Evolutionary conservation across 2,329 filamentous ascomycete species (phyloP).

Genomic region (Colletotrichum sidae): DNA sequence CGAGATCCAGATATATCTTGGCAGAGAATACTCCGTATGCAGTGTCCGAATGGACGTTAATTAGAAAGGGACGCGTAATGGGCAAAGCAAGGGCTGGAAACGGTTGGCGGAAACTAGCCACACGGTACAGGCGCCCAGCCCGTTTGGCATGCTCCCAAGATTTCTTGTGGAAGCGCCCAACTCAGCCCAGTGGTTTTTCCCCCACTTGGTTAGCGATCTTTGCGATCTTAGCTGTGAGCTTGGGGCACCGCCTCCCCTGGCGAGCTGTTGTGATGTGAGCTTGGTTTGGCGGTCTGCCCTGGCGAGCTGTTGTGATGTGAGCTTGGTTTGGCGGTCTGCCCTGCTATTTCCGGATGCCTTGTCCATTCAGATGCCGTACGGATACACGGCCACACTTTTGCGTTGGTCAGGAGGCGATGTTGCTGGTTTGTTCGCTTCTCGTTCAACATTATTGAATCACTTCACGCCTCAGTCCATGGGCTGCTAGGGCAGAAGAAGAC

Average conservation of each 20-base stretch:
- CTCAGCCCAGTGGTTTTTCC: constrained; percentile 11
- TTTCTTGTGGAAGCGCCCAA: constrained; percentile 3
- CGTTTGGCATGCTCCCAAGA: constrained; percentile 12
- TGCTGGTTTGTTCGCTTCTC: constrained; percentile 8
- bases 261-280: not conserved
- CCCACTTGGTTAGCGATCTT: too few species aligned
- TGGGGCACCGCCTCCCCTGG: too few species aligned
- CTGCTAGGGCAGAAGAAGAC: not conserved
- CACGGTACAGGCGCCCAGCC: not conserved
- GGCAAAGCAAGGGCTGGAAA: constrained; percentile 13
- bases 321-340: not conserved
- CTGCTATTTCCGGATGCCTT: constrained; percentile 13
- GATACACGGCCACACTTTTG: not conserved
- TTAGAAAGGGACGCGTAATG: constrained; percentile 31
- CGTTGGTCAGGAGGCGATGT: constrained; percentile 6
- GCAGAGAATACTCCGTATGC: too few species aligned
- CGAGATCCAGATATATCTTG: too few species aligned
- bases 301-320: too few species aligned
- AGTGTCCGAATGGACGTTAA: too few species aligned
- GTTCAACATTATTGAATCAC: too few species aligned
- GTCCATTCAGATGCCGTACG: constrained; percentile 1
- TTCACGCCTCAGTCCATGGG: too few species aligned
- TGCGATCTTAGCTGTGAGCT: too few species aligned
- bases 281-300: not conserved
- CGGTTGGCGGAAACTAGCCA: constrained; percentile 4